Conservation (phyloP, 495 filamentous ascomycete genomes). For the Penicillium turbatum region DNA sequence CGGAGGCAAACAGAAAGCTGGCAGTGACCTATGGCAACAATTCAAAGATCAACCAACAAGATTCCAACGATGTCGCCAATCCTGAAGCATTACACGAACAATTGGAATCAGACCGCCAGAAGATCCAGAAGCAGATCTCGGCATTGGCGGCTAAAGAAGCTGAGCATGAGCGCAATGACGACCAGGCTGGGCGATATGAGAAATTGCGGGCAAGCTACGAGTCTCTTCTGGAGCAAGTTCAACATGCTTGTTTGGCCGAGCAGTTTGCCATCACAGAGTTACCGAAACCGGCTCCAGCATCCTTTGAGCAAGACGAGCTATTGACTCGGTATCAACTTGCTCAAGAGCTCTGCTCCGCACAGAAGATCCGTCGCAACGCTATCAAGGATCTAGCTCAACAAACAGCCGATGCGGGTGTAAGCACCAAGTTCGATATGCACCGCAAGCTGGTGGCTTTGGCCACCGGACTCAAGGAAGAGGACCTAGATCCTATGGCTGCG, state of each 20-base stretch:
- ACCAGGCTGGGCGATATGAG: conserved; percentile 34
- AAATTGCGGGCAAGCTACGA: conserved; percentile 33
- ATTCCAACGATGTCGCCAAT: conserved; percentile 39
- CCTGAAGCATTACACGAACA: conserved; percentile 43
- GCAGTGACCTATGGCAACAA: conserved; percentile 39
- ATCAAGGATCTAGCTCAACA: conserved; percentile 45
- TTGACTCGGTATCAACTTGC: conserved; percentile 29
- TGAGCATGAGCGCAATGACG: conserved; percentile 27
- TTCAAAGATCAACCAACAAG: conserved; percentile 35
- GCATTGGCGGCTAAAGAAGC: conserved; percentile 31
- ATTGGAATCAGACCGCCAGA: conserved; percentile 43
- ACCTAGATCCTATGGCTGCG: conserved; percentile 46
- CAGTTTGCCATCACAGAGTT: conserved; percentile 20
- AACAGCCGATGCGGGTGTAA: conserved; percentile 46
- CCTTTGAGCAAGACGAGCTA: conserved; percentile 28
- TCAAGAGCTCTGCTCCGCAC: conserved; percentile 36
- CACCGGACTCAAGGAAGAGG: conserved; percentile 47
- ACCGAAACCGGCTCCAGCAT: conserved; percentile 8
- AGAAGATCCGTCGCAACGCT: conserved; percentile 38
- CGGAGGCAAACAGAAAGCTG: conserved; percentile 44
- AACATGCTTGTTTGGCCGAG: conserved; percentile 25
- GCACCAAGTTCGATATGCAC: conserved; percentile 50
- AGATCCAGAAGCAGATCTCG: conserved; percentile 34
- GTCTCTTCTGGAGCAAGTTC: conserved; percentile 43
- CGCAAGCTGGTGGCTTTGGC: conserved; percentile 50